Evolutionary conservation across 2,329 filamentous ascomycete species (phyloP).

Genomic region (Fusarium stilboides): DNA sequence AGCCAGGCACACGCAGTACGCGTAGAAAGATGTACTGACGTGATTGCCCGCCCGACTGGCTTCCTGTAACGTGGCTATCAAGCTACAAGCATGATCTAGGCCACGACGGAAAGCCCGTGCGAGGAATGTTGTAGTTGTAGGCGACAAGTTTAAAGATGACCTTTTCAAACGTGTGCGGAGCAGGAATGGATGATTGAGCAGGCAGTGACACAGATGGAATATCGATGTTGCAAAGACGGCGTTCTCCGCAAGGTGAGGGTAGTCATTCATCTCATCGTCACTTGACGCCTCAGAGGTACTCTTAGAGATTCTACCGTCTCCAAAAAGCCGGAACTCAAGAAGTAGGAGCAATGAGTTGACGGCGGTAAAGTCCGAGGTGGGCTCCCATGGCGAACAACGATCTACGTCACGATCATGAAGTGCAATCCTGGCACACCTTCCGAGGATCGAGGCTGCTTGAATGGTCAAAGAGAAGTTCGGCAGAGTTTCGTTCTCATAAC

Average conservation of each 20-base stretch:
- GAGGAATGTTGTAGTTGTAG: too few species aligned
- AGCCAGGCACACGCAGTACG: too few species aligned
- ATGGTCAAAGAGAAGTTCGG: neutral
- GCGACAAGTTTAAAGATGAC: too few species aligned
- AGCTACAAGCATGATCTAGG: too few species aligned
- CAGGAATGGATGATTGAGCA: conserved; percentile 1
- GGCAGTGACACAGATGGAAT: conserved; percentile 1
- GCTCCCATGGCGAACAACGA: neutral
- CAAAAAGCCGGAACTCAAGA: neutral
- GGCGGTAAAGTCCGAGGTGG: neutral
- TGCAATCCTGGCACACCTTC: neutral
- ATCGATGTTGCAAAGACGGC: neutral
- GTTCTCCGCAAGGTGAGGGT: neutral
- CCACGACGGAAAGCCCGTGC: too few species aligned
- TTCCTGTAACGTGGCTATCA: too few species aligned
- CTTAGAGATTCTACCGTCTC: neutral
- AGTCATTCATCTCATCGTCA: neutral
- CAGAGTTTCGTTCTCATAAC: too few species aligned
- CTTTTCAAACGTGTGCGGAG: neutral
- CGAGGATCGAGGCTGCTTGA: neutral
- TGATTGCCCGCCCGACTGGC: too few species aligned
- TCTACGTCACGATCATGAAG: conserved; percentile 5
- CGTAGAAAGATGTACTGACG: too few species aligned
- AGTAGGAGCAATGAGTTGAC: conserved; percentile 1
- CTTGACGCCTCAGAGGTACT: too few species aligned